phyloP scores from a whole-genome alignment of 495 filamentous ascomycete species.

The Xylaria intraflava region DNA sequence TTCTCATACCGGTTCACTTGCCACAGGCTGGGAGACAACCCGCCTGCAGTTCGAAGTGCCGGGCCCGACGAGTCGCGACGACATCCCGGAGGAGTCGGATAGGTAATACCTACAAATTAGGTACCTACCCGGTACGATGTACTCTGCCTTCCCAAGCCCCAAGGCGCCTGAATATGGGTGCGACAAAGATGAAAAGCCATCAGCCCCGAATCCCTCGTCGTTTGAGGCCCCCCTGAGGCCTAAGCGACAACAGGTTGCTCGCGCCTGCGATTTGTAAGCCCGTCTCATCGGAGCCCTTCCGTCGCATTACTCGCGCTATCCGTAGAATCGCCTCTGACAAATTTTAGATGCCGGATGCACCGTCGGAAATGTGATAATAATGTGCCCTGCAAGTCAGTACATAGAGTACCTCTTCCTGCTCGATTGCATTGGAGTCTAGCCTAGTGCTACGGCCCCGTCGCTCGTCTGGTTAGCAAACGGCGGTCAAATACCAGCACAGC shows the following conservation, averaged over 20 bases:
- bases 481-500: not conserved
- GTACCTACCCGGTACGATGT: conserved; percentile 6
- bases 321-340: not conserved
- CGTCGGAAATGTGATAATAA: conserved; percentile 43
- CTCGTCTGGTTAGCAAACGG: not conserved
- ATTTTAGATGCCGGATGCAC: conserved; percentile 33
- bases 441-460: not conserved
- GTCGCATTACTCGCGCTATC: not conserved
- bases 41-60: no score
- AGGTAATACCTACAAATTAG: no score
- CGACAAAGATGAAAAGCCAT: conserved; percentile 2
- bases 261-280: conserved; percentile 40
- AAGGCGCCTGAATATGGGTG: not conserved
- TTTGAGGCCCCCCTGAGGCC: conserved; percentile 16
- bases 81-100: no score
- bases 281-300: not conserved
- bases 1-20: no score
- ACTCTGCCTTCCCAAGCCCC: not conserved
- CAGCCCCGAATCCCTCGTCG: not conserved
- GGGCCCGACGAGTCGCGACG: not conserved
- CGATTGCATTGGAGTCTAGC: not conserved
- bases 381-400: conserved; percentile 31
- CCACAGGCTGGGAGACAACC: no score
- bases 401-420: not conserved
- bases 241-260: conserved; percentile 38